Conservation (phyloP, 306 rosid genomes). For the Abrus pulchellus region DNA sequence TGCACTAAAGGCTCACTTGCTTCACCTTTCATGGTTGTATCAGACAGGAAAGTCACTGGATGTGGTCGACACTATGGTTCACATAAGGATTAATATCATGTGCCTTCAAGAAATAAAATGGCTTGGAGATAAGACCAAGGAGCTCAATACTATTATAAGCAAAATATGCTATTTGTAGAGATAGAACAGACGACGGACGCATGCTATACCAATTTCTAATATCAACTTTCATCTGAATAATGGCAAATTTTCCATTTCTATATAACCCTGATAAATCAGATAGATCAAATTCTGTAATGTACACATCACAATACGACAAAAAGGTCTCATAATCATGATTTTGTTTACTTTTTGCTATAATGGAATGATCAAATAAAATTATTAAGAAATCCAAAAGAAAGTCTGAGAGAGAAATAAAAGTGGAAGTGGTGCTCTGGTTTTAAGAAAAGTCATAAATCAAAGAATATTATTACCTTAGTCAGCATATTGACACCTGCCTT, state of each 20-base stretch:
- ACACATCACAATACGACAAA: conserved; percentile 1
- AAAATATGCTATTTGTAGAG: not conserved
- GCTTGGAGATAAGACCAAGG: too few species aligned
- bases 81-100: too few species aligned
- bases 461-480: conserved; percentile 62
- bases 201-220: not conserved
- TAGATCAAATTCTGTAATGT: not conserved
- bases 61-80: too few species aligned
- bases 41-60: too few species aligned
- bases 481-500: conserved; percentile 68
- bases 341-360: conserved; percentile 1
- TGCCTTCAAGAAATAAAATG: too few species aligned
- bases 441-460: conserved; percentile 13
- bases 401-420: not conserved
- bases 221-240: conserved; percentile 1
- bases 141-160: not conserved
- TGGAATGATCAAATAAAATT: not conserved
- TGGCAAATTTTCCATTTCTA: not conserved
- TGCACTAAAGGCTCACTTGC: too few species aligned
- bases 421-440: not conserved
- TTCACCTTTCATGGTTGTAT: too few species aligned
- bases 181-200: not conserved
- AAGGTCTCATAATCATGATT: conserved; percentile 6
- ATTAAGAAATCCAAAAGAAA: conserved; percentile 24
- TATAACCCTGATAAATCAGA: not conserved